Conservation (phyloP, 2,329 filamentous ascomycete species). For the Xylaria sp. region DNA sequence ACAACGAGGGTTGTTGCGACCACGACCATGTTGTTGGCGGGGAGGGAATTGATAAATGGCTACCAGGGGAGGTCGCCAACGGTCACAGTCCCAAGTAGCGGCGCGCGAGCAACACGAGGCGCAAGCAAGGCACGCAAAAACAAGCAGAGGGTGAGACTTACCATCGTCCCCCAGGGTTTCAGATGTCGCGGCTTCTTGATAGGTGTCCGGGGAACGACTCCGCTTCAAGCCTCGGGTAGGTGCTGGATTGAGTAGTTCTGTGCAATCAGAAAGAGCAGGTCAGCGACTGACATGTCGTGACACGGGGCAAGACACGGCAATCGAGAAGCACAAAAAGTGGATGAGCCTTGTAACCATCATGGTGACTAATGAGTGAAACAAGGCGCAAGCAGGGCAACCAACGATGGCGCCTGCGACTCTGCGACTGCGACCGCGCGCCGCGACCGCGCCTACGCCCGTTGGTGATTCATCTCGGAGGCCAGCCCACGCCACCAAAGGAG, state of each 20-base stretch:
- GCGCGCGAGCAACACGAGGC: conserved; percentile 15
- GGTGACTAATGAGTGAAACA: conserved; percentile 25
- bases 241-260: conserved; percentile 62
- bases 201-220: conserved; percentile 78
- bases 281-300: conserved; percentile 42
- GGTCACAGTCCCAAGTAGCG: conserved; percentile 1
- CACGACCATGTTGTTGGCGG: neutral
- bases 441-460: conserved; percentile 11
- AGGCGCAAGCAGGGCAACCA: conserved; percentile 9
- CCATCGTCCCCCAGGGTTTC: conserved; percentile 76
- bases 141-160: conserved; percentile 64
- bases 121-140: conserved; percentile 47
- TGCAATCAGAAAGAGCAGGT: conserved; percentile 44
- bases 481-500: conserved; percentile 10
- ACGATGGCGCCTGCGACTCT: conserved; percentile 8
- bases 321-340: conserved; percentile 39
- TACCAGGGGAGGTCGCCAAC: neutral
- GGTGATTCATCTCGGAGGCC: conserved; percentile 4
- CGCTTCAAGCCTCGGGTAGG: conserved; percentile 79
- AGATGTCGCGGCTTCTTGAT: conserved; percentile 64
- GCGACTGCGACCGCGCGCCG: conserved; percentile 11
- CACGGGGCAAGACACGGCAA: conserved; percentile 38
- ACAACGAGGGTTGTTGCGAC: conserved; percentile 5
- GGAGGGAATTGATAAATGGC: neutral
- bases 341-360: conserved; percentile 41